Conservation (phyloP, 1,284 basidiomycete genomes). For the Malassezia nana region DNA sequence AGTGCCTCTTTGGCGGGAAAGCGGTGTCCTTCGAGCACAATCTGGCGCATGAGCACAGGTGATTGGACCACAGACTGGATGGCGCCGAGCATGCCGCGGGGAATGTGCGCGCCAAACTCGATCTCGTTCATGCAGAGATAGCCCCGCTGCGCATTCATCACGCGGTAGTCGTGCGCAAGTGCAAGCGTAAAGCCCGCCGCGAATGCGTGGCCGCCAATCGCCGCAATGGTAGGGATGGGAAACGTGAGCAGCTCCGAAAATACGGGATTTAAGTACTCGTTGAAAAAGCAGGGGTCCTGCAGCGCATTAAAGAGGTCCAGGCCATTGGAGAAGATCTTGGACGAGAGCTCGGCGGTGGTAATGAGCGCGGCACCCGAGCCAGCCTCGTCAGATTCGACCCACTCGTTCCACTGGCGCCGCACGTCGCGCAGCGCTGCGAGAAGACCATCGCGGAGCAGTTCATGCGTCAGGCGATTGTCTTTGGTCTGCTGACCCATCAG, state of each 20-base stretch:
- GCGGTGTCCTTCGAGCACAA: constrained; percentile 70
- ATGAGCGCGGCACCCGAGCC: constrained; percentile 34
- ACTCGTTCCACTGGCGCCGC: constrained; percentile 64
- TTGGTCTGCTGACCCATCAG: constrained; percentile 42
- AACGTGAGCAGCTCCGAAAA: constrained; percentile 50
- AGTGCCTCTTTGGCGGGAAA: constrained; percentile 68
- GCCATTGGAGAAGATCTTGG: constrained; percentile 52
- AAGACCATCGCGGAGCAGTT: constrained; percentile 56
- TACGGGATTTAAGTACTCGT: constrained; percentile 51
- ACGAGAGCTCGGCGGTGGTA: constrained; percentile 25
- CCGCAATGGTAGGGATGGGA: constrained; percentile 61
- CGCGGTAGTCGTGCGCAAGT: constrained; percentile 74
- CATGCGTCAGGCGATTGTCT: constrained; percentile 62
- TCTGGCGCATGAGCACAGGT: constrained; percentile 60
- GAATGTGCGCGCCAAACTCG: constrained; percentile 36
- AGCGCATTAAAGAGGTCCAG: constrained; percentile 62
- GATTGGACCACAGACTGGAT: constrained; percentile 61
- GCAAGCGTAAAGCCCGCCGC: constrained; percentile 74
- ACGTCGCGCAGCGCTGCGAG: constrained; percentile 66
- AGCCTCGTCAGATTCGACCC: constrained; percentile 22
- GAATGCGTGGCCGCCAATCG: constrained; percentile 83
- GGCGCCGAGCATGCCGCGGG: constrained; percentile 52
- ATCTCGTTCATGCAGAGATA: constrained; percentile 69
- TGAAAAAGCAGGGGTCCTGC: constrained; percentile 60
- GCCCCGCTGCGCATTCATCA: constrained; percentile 73